Conservation (phyloP, 495 filamentous ascomycete species). For the Tuber brumale region DNA sequence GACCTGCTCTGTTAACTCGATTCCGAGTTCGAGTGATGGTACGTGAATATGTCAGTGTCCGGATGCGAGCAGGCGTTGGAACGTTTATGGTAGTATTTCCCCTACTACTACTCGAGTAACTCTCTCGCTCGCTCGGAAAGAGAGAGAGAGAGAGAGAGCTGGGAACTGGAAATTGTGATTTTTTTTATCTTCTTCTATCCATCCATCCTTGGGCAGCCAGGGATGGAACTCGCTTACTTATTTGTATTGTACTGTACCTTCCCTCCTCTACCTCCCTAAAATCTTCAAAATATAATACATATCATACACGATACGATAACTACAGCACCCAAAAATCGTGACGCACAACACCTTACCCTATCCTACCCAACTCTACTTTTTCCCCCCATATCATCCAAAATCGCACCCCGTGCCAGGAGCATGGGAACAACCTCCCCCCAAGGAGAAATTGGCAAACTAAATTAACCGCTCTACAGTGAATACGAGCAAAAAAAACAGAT, state of each 20-base stretch:
- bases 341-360: neutral
- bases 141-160: too few relatives aligned
- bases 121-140: neutral
- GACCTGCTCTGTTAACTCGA: neutral
- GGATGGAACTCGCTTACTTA: neutral
- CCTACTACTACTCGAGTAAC: neutral
- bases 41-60: neutral
- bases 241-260: neutral
- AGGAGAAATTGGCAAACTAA: neutral
- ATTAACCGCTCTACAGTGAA: neutral
- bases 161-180: too few relatives aligned
- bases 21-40: neutral
- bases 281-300: neutral
- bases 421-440: neutral
- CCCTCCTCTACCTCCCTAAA: neutral
- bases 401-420: neutral
- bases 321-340: neutral
- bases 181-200: too few relatives aligned
- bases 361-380: neutral
- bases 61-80: neutral
- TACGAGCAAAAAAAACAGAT: slow-evolving; percentile 3
- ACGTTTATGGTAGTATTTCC: neutral
- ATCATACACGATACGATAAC: neutral
- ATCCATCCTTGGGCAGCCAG: neutral
- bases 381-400: neutral